phyloP scores from a whole-genome alignment of 306 rosid genomes.

The Quercus aquifolioides region DNA sequence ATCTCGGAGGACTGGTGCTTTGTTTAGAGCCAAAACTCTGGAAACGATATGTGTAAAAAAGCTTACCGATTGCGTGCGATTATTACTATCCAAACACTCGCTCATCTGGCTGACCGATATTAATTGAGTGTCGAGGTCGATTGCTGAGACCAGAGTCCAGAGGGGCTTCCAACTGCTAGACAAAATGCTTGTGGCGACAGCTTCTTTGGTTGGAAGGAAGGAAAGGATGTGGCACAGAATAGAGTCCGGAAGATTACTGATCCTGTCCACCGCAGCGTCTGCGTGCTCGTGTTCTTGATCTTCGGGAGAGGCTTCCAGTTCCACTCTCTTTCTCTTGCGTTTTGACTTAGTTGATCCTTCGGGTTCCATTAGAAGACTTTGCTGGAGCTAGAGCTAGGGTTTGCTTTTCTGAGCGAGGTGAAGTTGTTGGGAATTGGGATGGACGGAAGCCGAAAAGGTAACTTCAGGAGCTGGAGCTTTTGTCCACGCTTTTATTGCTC shows the following conservation, averaged over 20 bases:
- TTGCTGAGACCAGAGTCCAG: constrained; percentile 13
- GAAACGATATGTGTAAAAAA: no score
- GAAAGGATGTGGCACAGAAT: constrained; percentile 36
- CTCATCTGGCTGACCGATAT: no score
- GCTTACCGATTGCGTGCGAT: no score
- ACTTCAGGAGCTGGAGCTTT: no score
- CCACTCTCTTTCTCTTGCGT: neutral
- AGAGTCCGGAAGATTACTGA: constrained; percentile 25
- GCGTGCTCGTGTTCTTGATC: neutral
- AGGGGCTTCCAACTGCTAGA: constrained; percentile 32
- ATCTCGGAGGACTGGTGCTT: no score
- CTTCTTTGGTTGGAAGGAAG: constrained; percentile 27
- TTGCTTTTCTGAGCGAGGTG: neutral
- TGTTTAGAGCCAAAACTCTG: no score
- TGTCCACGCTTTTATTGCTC: no score
- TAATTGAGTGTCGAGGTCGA: constrained; percentile 12
- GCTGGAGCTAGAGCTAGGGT: neutral
- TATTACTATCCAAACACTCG: no score
- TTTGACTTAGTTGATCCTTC: neutral
- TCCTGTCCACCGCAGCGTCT: constrained; percentile 12
- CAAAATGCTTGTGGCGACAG: constrained; percentile 29
- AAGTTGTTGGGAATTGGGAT: no score
- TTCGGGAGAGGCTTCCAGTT: neutral
- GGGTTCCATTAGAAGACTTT: neutral
- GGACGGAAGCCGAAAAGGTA: no score